phyloP scores from a whole-genome alignment of 1,139 yeast genomes.

The Geotrichum klebahnii region DNA sequence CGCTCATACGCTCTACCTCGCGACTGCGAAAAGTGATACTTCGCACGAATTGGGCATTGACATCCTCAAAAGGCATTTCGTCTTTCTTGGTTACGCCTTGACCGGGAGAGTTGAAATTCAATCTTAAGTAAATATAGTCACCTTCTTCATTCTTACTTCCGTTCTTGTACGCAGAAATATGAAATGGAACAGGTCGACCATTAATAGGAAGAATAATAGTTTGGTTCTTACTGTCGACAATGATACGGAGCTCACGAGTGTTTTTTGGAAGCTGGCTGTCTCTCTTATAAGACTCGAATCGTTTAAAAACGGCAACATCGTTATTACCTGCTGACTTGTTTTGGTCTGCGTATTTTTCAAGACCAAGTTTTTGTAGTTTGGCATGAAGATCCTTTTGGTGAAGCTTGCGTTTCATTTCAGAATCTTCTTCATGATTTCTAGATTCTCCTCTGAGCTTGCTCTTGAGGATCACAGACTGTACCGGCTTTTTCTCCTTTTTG shows the following conservation, averaged over 20 bases:
- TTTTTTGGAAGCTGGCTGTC: constrained; percentile 85
- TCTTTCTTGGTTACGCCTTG: constrained; percentile 61
- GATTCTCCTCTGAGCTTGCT: constrained; percentile 78
- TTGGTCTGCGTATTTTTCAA: constrained; percentile 36
- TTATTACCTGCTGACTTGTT: constrained; percentile 54
- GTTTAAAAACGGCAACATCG: constrained; percentile 72
- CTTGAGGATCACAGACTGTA: constrained; percentile 50
- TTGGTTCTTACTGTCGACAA: constrained; percentile 82
- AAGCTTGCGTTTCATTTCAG: constrained; percentile 75
- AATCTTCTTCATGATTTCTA: constrained; percentile 63
- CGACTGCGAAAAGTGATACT: constrained; percentile 84
- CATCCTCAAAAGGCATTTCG: constrained; percentile 86
- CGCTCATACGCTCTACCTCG: constrained; percentile 88
- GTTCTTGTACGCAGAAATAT: constrained; percentile 86
- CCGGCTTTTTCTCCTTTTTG: constrained; percentile 26
- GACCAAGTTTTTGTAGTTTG: constrained; percentile 79
- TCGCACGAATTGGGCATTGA: constrained; percentile 70
- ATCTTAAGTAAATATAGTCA: constrained; percentile 81
- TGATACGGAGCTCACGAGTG: constrained; percentile 79
- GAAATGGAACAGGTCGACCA: constrained; percentile 98
- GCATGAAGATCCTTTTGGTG: constrained; percentile 81
- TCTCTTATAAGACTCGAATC: constrained; percentile 89
- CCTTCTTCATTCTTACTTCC: constrained; percentile 97
- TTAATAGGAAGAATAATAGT: constrained; percentile 86
- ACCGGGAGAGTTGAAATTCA: constrained; percentile 93